Base-by-base conservation (phyloP, 2,329 filamentous ascomycete genomes). In the Aspergillus uvarum region DNA sequence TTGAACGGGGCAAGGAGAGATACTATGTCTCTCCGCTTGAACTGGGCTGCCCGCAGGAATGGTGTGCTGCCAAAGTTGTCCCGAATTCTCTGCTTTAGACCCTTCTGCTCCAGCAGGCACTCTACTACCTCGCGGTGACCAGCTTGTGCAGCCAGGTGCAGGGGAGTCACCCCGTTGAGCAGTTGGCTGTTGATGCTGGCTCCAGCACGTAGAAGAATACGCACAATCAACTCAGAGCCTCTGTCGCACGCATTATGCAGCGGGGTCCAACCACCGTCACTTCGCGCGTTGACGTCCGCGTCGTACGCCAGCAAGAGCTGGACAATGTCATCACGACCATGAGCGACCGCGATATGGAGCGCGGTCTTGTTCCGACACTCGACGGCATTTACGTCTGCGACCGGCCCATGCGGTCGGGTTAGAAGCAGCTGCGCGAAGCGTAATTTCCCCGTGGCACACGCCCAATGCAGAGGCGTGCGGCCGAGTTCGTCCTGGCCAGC, bases 391-490 rank as follows among this genome's bases (percentile, higher is more conserved):
- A 83, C 72, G 59, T 80, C 67, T 1, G 77, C 80, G 8, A 65
- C 65, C 1, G 67, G 65, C 60, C 74, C 62, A 72, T 72, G 51
- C 24, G 68, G 59, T 59, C 72, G 64, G 16, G 67, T 72, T 5
- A 84, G 72, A 29, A 87, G 72, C 64, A 80, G 74, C 57, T 80
- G 77, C 19, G 79, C 81, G 11, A 86, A 73, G 32, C 77, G 75
- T 53, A 79, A 72, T 65, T 85, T 84, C 19, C 82, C 82, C 49
- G 83, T 84, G 24, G 81, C 83, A 38, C 82, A 84, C 1, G 84
- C 83, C 83, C 84, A 86, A 61, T 86, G 79, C 47, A 87, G 69
- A 2, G 85, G 81, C 31, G 82, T 84, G 12, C 84, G 77, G 10
- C 80, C 80, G 22, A 81, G 68, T 54, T 76, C 75, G 66, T 82